A percentile compares a stretch with the other conserved stretches of the same genome.
phyloP scores from a whole-genome alignment of 1,139 yeast genomes.

The Saccharomycopsis crataegensis region DNA sequence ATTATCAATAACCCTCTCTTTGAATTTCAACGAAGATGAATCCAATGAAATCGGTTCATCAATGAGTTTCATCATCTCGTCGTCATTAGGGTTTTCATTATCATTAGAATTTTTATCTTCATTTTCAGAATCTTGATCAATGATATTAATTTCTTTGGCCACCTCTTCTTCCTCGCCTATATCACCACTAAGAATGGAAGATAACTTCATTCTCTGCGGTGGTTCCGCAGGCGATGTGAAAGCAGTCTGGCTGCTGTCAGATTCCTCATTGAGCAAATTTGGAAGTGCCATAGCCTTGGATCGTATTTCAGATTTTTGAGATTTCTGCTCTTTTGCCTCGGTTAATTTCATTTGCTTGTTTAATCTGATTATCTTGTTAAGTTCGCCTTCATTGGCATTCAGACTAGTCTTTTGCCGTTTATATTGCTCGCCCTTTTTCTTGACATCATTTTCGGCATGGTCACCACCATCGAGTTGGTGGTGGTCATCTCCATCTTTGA shows the following conservation, averaged over 20 bases:
- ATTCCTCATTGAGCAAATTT: too few species aligned
- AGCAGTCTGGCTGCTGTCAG: neutral
- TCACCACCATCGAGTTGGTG: neutral
- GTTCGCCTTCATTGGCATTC: neutral
- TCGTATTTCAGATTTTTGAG: neutral
- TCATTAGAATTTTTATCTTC: neutral
- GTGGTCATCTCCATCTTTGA: neutral
- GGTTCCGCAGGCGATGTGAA: neutral
- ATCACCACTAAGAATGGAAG: neutral
- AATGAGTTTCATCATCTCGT: constrained; percentile 1
- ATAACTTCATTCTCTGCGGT: constrained; percentile 1
- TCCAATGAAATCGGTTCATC: neutral
- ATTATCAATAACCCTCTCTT: constrained; percentile 1
- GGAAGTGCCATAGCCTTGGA: too few species aligned
- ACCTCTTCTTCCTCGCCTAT: neutral
- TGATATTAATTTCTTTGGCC: neutral
- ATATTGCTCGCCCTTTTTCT: neutral
- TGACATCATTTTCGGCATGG: neutral
- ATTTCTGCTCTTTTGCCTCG: neutral
- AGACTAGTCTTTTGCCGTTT: neutral
- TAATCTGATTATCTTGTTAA: neutral
- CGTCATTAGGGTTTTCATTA: neutral
- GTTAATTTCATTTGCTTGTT: neutral
- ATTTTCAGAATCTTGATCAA: neutral
- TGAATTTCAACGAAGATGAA: neutral